Percentiles rank a stretch among this genome's conserved stretches.
Conservation (phyloP, 441 rosid species). For the Adansonia gregorii region DNA sequence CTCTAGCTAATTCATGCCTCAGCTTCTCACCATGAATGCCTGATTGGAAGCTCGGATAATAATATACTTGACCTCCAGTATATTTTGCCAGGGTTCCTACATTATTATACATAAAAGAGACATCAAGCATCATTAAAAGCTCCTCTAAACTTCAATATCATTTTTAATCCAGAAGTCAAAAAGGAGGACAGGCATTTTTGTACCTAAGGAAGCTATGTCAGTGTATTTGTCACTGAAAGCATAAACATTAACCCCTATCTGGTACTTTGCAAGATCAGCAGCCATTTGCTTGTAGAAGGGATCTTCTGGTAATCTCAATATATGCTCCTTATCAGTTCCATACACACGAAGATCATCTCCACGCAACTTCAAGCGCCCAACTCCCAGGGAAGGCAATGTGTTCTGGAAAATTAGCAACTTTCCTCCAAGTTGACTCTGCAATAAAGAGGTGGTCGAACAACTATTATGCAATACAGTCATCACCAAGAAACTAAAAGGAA, state of each 20-base stretch:
- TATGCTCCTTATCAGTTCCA: constrained; percentile 94
- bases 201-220: constrained; percentile 98
- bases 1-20: constrained; percentile 90
- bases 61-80: constrained; percentile 96
- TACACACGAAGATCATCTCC: constrained; percentile 96
- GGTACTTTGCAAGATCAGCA: constrained; percentile 97
- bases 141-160: background rate
- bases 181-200: background rate
- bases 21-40: constrained; percentile 75
- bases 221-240: constrained; percentile 94
- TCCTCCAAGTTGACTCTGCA: constrained; percentile 95
- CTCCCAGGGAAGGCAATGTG: constrained; percentile 92
- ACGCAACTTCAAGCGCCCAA: constrained; percentile 90
- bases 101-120: constrained; percentile 15
- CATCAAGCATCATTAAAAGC: background rate
- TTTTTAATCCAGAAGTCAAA: background rate
- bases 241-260: constrained; percentile 88
- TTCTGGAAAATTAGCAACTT: constrained; percentile 91
- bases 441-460: constrained; percentile 21
- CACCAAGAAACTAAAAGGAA: background rate
- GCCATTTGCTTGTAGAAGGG: constrained; percentile 97
- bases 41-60: constrained; percentile 89
- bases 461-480: constrained; percentile 14
- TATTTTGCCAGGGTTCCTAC: constrained; percentile 95
- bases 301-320: constrained; percentile 89